Evolutionary conservation across 768 basidiomycete species (phyloP), one percentile per base, ranked within the genome.

Genomic region (Mycena albidolilacea): DNA sequence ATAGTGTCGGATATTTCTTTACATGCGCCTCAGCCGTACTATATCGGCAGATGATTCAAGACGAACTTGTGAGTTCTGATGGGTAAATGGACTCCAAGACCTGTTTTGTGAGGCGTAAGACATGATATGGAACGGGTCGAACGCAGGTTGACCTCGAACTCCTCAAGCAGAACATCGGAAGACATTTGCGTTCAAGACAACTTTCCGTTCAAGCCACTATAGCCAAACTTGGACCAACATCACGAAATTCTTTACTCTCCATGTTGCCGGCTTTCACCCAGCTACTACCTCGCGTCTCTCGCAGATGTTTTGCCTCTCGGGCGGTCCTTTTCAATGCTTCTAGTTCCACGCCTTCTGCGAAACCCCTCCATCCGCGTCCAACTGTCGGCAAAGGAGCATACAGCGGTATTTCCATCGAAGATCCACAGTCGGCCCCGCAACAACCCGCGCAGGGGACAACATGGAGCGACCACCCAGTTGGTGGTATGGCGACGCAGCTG

Each of bases 21-120:
- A 71, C 77, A 82, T 79, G 82, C 82, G 83, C 81, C 84, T 91
- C 83, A 92, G 89, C 82, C 75, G 78, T 79, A 67, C 67, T 69
- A 73, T 79, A 78, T 76, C 63, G 74, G 75, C 76, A 75, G 76
- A 78, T 76, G 80, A 74, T 72, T 78, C 76, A 78, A 77, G 75
- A 94, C 96, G 80, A 85, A 98, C 97, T 94, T 79, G 93, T 89
- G 70, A 98, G 86, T 82, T 99, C 97, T 75, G 95, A 93, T 6
- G 97, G 96, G 82, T 97, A 99, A 81, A 99, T 99, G 3, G 96
- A 93, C 84, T 97, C 96, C 8, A 76, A 58, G 52, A 76, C 75
- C 74, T 75, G 57, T 63, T 21, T 57, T n/a, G 37, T 38, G 64
- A 64, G 39, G 17, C 21, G 35, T 69, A 64, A 71, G 64, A 57